Evolutionary conservation across 2,329 filamentous ascomycete species (phyloP), one percentile per base, ranked within the genome.

Genomic region (Penicillium concentricum): DNA sequence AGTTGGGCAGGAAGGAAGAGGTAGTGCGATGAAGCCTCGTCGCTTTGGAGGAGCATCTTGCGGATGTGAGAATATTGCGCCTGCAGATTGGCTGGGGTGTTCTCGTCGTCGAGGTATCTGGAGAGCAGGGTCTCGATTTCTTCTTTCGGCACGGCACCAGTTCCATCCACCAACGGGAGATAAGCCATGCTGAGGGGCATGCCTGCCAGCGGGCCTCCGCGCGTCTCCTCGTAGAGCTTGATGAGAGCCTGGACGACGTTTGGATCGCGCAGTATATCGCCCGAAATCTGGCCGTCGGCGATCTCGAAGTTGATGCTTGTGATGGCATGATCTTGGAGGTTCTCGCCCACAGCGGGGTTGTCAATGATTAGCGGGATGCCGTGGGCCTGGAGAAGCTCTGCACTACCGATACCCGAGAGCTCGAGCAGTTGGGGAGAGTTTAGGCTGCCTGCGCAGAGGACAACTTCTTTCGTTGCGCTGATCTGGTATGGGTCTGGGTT

Each of bases 381-480:
- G 7, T 75, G 74, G 2, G 66, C 66, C 4, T 72, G 58, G 8
- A 84, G 72, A 16, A 81, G 64, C 1, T 75, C 67, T 4, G 73
- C 69, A 44, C 77, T 72, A 4, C 86, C 86, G 34, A 88, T 78
- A 0, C 86, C 86, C 0, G 84, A 87, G 2, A 87, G 73, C 62
- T 88, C 84, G 10, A 83, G 79, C 10, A 85, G 72, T 69, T 82
- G 83, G 3, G 81, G 86, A 12, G 81, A 84, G 64, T 81, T 80
- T 38, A 83, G 72, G 41, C 77, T 81, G 0, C 86, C 86, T 1
- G 82, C 84, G 2, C 81, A 81, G 3, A 89, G 69, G 37, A 89
- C 79, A 7, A 88, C 79, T 64, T 88, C 85, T 51, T 71, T 69
- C 30, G 65, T 70, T 60, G 66, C 74, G 4, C 59, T 75, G 13